phyloP scores from a whole-genome alignment of 345 rosid genomes.

The Citrus inodora region DNA sequence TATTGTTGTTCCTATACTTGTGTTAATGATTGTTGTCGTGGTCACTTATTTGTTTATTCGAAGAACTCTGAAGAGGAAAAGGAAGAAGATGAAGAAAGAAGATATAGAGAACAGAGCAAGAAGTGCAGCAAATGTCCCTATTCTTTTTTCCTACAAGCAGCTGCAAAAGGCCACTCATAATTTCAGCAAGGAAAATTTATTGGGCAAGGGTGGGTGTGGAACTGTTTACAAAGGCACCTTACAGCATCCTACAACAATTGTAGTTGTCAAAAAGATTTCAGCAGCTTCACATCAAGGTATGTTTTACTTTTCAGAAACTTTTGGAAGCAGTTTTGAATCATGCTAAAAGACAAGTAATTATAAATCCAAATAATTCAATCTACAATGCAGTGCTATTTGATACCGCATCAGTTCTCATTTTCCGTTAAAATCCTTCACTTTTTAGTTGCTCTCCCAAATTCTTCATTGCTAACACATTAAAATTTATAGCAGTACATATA shows the following conservation, averaged over 20 bases:
- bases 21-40: background rate
- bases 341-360: background rate
- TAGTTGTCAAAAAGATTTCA: constrained; percentile 42
- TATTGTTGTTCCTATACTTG: constrained; percentile 17
- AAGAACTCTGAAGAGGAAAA: constrained; percentile 3
- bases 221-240: constrained; percentile 38
- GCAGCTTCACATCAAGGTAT: constrained; percentile 37
- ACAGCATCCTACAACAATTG: constrained; percentile 19
- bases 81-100: background rate
- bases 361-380: background rate
- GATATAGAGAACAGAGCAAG: constrained; percentile 30
- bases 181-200: constrained; percentile 34
- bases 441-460: background rate
- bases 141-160: constrained; percentile 30
- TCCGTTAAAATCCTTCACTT: background rate
- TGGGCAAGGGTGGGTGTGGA: constrained; percentile 44
- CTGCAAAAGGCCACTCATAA: constrained; percentile 35
- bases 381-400: background rate
- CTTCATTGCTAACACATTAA: background rate
- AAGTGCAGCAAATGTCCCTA: constrained; percentile 32
- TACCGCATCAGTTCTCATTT: background rate
- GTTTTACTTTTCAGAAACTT: background rate
- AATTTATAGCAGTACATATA: too few species aligned
- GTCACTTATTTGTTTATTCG: background rate
- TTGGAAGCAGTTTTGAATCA: background rate